These are phyloP conservation scores for Cystoderma amianthinum DNA, from an alignment of 768 basidiomycete genomes.

Conservation along the genomic window DNA sequence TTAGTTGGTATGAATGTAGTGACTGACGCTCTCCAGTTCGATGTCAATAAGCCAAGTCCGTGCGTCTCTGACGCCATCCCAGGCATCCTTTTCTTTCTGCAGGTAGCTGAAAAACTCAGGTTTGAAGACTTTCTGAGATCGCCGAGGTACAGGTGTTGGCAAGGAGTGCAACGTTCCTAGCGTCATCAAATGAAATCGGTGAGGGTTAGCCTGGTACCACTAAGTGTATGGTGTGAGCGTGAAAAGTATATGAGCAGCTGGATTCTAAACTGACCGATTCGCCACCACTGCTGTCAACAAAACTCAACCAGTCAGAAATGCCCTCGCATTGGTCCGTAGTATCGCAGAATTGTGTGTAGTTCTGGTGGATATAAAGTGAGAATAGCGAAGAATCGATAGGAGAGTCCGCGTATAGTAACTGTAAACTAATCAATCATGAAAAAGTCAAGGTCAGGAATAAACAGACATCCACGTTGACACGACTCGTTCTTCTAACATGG, in stretches of 20 bases:
- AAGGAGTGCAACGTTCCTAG: slow-evolving; percentile 84
- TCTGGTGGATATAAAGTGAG: slow-evolving; percentile 90
- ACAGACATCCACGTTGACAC: slow-evolving; percentile 72
- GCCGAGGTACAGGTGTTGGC: slow-evolving; percentile 78
- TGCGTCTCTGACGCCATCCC: slow-evolving; percentile 50
- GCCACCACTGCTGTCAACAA: slow-evolving; percentile 63
- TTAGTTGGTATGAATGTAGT: slow-evolving; percentile 4
- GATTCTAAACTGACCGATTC: slow-evolving; percentile 45
- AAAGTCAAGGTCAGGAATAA: neutral
- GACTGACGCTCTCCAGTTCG: slow-evolving; percentile 11
- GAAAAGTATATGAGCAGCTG: too few species aligned
- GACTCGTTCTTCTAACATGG: slow-evolving; percentile 61
- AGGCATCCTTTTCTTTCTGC: slow-evolving; percentile 49
- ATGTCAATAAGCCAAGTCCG: slow-evolving; percentile 48
- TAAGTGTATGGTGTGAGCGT: too few species aligned
- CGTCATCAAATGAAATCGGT: slow-evolving; percentile 80
- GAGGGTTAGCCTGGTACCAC: slow-evolving; percentile 69
- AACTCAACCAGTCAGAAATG: slow-evolving; percentile 71
- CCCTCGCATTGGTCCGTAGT: slow-evolving; percentile 69
- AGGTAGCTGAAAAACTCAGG: slow-evolving; percentile 76
- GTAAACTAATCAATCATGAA: neutral
- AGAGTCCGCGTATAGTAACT: slow-evolving; percentile 76
- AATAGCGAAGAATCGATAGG: slow-evolving; percentile 90
- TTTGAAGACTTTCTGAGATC: slow-evolving; percentile 79
- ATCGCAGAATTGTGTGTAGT: slow-evolving; percentile 80